Base-by-base conservation (phyloP, 345 rosid species). In the Microcos paniculata region DNA sequence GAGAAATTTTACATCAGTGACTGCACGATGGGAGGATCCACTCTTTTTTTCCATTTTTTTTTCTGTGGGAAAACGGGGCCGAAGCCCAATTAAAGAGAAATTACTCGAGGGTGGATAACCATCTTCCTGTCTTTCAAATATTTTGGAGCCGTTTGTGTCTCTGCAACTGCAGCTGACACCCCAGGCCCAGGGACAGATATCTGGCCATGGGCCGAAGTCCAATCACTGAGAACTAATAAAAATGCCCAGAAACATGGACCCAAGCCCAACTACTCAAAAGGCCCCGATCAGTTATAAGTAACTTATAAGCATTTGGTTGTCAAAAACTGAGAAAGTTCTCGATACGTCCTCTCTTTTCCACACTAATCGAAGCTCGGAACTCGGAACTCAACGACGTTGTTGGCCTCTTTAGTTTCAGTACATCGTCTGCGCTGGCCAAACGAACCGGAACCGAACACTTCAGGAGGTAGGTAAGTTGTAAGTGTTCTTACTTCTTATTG, bases 181-280 rank as follows among this genome's bases (percentile, higher is more conserved):
- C 91, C n/a, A n/a, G n/a, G n/a, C n/a, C n/a, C 89, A 8, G 96
- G 91, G 33, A 81, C 80, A 0, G 92, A 75, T 28, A 90, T 79
- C 40, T 35, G 40, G 6, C 4, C 40, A 4, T 35, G 6, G 40
- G 6, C 40, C 40, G 6, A 35, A 35, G 40, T 7, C 40, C 40
- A 35, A 35, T 14, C 6, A 30, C 30, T 30, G 19, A 19, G 26
- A 31, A 51, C 55, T 45, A 28, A 52, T 70, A 59, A 1, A 51
- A 70, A 42, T 57, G 58, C 28, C 43, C 61, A 31, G 16, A 3
- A 51, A 31, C 16, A 53, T 5, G 18, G 57, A 33, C 28, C 12
- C 12, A 14, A 31, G 40, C 40, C 13, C 40, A 28, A 35, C 4
- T 3, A 35, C 40, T 19, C 30, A 3, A 30, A 70, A 70, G 46